Conservation (phyloP, 495 filamentous ascomycete species). For the Xylaria nigripes region DNA sequence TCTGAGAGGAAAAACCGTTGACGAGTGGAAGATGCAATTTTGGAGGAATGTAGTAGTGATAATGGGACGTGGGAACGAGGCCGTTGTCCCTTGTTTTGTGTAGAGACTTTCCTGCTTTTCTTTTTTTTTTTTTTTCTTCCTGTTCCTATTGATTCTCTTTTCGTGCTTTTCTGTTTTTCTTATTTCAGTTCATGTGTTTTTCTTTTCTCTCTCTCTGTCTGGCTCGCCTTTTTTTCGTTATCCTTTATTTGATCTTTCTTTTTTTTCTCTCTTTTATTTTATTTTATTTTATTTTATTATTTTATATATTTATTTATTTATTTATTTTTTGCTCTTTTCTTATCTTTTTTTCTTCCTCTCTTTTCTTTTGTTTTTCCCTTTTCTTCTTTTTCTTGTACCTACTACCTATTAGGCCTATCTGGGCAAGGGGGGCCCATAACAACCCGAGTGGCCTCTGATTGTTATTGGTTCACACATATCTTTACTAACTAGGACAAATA, state of each 20-base stretch:
- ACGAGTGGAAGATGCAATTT: background rate
- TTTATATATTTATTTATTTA: background rate
- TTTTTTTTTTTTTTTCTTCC: background rate
- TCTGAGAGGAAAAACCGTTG: background rate
- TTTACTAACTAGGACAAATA: background rate
- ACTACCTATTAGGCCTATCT: background rate
- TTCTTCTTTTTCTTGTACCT: background rate
- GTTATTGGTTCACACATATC: background rate
- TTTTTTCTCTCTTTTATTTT: background rate
- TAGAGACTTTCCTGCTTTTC: background rate
- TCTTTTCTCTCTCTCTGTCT: background rate
- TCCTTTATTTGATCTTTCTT: background rate
- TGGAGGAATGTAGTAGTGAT: background rate
- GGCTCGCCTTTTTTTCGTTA: background rate
- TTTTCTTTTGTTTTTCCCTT: slow-evolving; percentile 1
- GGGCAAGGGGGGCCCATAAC: background rate
- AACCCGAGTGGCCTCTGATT: background rate
- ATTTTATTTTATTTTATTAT: background rate
- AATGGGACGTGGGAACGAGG: background rate
- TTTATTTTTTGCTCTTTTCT: background rate
- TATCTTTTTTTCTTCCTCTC: background rate
- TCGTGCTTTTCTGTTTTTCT: background rate
- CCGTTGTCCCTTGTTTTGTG: background rate
- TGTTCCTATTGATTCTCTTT: background rate
- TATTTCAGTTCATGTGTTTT: too few relatives aligned